phyloP scores from a whole-genome alignment of 2,329 filamentous ascomycete species.

The Botrytis hyacinthi region DNA sequence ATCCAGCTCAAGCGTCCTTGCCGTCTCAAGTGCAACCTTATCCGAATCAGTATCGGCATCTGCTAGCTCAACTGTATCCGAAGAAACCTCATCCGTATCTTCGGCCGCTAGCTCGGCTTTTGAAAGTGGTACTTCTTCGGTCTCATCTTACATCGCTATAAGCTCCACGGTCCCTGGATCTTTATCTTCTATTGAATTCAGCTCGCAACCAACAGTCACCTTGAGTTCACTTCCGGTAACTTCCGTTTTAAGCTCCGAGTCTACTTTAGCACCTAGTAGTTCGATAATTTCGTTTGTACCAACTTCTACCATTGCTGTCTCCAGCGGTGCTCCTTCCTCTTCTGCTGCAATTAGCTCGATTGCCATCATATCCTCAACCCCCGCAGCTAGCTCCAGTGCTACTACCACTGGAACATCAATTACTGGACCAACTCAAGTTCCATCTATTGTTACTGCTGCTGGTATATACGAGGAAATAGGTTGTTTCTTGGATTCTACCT shows the following conservation, averaged over 20 bases:
- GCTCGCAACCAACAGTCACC: neutral
- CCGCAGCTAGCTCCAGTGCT: slow-evolving; percentile 4
- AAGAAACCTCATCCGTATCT: neutral
- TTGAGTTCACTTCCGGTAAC: neutral
- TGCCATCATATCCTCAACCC: neutral
- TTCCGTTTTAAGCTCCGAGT: neutral
- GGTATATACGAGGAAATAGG: slow-evolving; percentile 1
- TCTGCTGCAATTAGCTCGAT: slow-evolving; percentile 8
- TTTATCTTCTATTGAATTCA: neutral
- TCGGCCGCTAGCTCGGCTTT: neutral
- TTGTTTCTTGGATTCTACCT: slow-evolving; percentile 1
- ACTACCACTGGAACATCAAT: neutral
- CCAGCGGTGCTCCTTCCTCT: neutral
- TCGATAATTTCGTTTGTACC: neutral
- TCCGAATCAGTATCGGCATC: neutral
- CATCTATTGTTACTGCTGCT: neutral
- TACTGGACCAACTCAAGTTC: slow-evolving; percentile 9
- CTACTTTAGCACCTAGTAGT: neutral
- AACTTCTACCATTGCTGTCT: neutral
- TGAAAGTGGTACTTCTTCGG: neutral
- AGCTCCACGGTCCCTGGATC: slow-evolving; percentile 1
- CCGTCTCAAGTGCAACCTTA: neutral
- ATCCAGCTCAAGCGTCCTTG: neutral
- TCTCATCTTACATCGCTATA: neutral
- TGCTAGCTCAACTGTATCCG: neutral